phyloP scores from a whole-genome alignment of 1,284 basidiomycete species.

The Rhizoctonia solani region DNA sequence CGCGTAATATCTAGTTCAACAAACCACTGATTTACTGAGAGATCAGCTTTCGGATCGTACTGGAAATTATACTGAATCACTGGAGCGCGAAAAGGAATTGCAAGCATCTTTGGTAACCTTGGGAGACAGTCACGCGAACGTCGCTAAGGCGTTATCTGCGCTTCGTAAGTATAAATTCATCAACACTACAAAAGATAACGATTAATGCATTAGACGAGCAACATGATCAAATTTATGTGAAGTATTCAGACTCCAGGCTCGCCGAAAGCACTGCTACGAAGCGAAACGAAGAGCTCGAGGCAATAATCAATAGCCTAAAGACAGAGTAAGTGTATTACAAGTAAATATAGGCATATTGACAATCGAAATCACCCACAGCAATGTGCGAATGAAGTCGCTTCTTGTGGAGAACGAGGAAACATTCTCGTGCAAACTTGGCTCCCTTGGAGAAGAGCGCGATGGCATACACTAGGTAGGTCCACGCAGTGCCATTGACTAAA shows the following conservation, averaged over 20 bases:
- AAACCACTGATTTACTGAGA: constrained; percentile 16
- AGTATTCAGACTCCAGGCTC: neutral
- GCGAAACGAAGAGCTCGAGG: neutral
- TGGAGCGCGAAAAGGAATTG: constrained; percentile 1
- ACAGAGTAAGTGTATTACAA: neutral
- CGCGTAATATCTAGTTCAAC: too few species aligned
- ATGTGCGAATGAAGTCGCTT: neutral
- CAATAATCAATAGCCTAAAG: neutral
- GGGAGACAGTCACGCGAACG: neutral
- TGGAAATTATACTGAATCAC: constrained; percentile 12
- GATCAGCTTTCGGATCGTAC: neutral
- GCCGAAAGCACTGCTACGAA: neutral
- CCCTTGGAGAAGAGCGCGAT: constrained; percentile 8
- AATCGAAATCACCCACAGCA: too few species aligned
- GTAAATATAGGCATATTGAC: too few species aligned
- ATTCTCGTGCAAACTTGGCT: constrained; percentile 8
- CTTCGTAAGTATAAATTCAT: neutral
- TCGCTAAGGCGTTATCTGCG: neutral
- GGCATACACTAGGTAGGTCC: constrained; percentile 2
- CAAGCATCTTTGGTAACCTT: neutral
- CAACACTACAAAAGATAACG: neutral
- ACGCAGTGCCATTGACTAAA: neutral
- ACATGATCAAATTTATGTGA: neutral
- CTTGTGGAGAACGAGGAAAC: constrained; percentile 11
- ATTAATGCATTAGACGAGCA: neutral